phyloP scores from a whole-genome alignment of 768 basidiomycete species.

The Gelatoporia subvermispora region DNA sequence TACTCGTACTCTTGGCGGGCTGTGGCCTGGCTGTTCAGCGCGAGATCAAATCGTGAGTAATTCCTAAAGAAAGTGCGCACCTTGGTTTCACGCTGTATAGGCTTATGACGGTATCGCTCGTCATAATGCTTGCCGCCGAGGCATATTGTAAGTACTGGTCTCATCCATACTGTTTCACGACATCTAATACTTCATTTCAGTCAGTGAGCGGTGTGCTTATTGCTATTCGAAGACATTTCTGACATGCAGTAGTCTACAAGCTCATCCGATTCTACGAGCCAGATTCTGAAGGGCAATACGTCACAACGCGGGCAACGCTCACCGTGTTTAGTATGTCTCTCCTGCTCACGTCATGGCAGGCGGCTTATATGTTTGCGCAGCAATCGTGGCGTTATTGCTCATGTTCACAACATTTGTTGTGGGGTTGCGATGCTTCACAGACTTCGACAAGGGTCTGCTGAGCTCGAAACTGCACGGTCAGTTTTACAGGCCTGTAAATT shows the following conservation, averaged over 20 bases:
- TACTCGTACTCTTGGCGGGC: slow-evolving; percentile 58
- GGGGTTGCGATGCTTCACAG: slow-evolving; percentile 73
- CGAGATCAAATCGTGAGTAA: slow-evolving; percentile 70
- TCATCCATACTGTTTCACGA: slow-evolving; percentile 1
- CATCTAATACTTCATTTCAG: slow-evolving; percentile 10
- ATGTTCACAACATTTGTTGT: slow-evolving; percentile 70
- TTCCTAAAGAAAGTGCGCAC: background rate
- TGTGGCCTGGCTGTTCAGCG: slow-evolving; percentile 70
- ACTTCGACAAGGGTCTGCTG: slow-evolving; percentile 78
- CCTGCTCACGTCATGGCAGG: slow-evolving; percentile 1
- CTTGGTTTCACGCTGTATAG: slow-evolving; percentile 28
- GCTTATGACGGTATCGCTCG: slow-evolving; percentile 68
- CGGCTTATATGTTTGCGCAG: slow-evolving; percentile 32
- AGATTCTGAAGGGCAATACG: slow-evolving; percentile 45
- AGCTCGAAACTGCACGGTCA: slow-evolving; percentile 72
- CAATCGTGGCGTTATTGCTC: slow-evolving; percentile 70
- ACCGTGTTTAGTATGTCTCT: slow-evolving; percentile 71
- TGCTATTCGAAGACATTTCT: too few relatives aligned
- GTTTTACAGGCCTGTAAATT: slow-evolving; percentile 35
- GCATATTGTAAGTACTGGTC: slow-evolving; percentile 58
- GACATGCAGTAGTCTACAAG: slow-evolving; percentile 90
- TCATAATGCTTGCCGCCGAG: slow-evolving; percentile 72
- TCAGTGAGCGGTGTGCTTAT: too few relatives aligned
- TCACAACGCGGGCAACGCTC: slow-evolving; percentile 72
- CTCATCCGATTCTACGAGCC: slow-evolving; percentile 80